These are phyloP conservation scores for Wickerhamomyces sp. DNA, from an alignment of 1,139 yeast species.

Conservation along the genomic window DNA sequence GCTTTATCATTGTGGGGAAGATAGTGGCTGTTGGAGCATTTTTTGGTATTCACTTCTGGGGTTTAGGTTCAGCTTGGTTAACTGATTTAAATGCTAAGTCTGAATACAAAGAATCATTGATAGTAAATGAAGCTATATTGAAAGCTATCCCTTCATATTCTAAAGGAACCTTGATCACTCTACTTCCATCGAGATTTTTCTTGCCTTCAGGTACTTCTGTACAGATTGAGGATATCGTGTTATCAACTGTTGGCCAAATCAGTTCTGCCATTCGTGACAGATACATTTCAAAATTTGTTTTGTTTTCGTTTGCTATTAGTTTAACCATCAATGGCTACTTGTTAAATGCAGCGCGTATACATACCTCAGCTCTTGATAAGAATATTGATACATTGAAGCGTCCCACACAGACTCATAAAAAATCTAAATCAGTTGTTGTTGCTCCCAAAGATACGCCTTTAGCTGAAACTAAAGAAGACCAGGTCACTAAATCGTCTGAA, in stretches of 20 bases:
- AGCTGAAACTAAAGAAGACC: conserved; percentile 8
- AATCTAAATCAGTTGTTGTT: conserved; percentile 4
- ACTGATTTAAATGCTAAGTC: conserved; percentile 43
- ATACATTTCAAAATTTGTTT: conserved; percentile 70
- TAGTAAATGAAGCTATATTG: conserved; percentile 38
- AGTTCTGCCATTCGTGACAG: conserved; percentile 80
- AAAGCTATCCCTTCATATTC: conserved; percentile 30
- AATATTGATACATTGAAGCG: conserved; percentile 18
- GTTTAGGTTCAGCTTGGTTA: conserved; percentile 71
- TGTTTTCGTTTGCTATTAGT: conserved; percentile 71
- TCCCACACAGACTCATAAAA: too few relatives aligned
- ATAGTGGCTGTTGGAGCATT: conserved; percentile 64
- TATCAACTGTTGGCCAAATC: conserved; percentile 49
- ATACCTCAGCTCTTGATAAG: conserved; percentile 26
- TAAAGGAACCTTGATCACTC: conserved; percentile 20
- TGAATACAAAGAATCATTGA: conserved; percentile 23
- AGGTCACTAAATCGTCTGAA: conserved; percentile 20
- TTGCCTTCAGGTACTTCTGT: conserved; percentile 63
- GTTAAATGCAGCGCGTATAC: conserved; percentile 69
- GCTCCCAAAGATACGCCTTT: conserved; percentile 2
- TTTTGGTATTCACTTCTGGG: conserved; percentile 69
- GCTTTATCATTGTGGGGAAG: conserved; percentile 57
- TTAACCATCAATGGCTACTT: conserved; percentile 80
- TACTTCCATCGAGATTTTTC: conserved; percentile 48
- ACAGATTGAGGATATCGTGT: conserved; percentile 60